These are phyloP conservation scores for Solanum boliviense DNA, from an alignment of 257 asterid species.

Conservation along the genomic window DNA sequence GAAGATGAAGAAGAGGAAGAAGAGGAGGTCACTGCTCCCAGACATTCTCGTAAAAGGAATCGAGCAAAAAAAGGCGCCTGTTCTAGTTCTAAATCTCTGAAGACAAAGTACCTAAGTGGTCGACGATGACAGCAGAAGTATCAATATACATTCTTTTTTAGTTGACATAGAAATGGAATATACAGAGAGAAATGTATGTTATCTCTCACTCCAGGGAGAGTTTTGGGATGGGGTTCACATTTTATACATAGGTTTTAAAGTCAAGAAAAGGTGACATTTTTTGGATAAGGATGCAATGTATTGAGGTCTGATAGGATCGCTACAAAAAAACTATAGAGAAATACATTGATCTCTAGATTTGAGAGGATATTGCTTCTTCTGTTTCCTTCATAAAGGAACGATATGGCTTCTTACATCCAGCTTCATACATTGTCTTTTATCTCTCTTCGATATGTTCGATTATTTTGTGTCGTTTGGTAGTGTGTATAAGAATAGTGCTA, in stretches of 20 bases:
- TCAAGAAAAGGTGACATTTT: background rate
- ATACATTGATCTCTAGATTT: background rate
- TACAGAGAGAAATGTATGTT: background rate
- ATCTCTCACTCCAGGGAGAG: background rate
- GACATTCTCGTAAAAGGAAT: background rate
- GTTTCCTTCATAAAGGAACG: no score
- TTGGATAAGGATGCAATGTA: background rate
- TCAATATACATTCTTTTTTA: background rate
- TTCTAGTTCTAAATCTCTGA: background rate
- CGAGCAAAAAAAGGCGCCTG: background rate
- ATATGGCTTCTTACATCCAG: no score
- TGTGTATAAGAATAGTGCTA: no score
- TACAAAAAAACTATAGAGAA: background rate
- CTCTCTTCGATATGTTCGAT: background rate
- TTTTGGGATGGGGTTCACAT: background rate
- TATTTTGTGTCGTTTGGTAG: no score
- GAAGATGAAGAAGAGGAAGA: background rate
- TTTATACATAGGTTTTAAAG: background rate
- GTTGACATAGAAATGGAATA: background rate
- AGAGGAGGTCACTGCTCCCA: background rate
- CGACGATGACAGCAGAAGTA: background rate
- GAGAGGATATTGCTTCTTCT: no score
- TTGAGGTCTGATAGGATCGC: background rate
- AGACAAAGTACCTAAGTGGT: background rate
- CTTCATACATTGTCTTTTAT: no score